Conservation (phyloP, 192 early-diverging fungal species). For the Neocallimastix lanati region DNA sequence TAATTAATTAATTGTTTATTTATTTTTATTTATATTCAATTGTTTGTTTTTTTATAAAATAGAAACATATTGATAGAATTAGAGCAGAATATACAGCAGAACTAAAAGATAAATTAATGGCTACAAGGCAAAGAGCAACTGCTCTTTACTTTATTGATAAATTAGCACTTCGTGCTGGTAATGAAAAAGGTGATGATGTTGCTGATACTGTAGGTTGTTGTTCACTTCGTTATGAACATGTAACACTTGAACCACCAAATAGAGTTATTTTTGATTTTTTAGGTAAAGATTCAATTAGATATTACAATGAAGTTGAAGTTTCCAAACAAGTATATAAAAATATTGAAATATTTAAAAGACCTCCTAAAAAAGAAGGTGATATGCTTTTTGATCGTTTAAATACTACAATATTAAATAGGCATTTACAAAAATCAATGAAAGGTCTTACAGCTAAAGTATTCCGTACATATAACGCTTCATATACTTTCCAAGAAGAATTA, state of each 20-base stretch:
- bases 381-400: constrained; percentile 72
- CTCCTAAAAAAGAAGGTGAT: constrained; percentile 53
- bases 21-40: background rate
- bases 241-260: constrained; percentile 65
- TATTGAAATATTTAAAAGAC: constrained; percentile 67
- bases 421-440: constrained; percentile 66
- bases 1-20: too few species aligned
- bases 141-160: constrained; percentile 92
- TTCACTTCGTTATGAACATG: constrained; percentile 83
- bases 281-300: constrained; percentile 96
- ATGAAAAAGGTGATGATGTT: constrained; percentile 93
- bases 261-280: constrained; percentile 84
- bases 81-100: constrained; percentile 59
- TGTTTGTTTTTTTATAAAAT: too few species aligned
- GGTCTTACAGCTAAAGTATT: constrained; percentile 95
- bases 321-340: constrained; percentile 88
- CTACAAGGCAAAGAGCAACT: constrained; percentile 72
- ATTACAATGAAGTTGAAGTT: constrained; percentile 65
- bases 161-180: constrained; percentile 86
- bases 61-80: constrained; percentile 56
- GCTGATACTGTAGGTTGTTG: constrained; percentile 98
- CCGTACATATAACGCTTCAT: constrained; percentile 94
- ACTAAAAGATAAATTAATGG: constrained; percentile 62
- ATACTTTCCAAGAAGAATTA: constrained; percentile 70
- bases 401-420: constrained; percentile 72